Evolutionary conservation across 139 green algal species (phyloP).

Genomic region (Volvox africanus): DNA sequence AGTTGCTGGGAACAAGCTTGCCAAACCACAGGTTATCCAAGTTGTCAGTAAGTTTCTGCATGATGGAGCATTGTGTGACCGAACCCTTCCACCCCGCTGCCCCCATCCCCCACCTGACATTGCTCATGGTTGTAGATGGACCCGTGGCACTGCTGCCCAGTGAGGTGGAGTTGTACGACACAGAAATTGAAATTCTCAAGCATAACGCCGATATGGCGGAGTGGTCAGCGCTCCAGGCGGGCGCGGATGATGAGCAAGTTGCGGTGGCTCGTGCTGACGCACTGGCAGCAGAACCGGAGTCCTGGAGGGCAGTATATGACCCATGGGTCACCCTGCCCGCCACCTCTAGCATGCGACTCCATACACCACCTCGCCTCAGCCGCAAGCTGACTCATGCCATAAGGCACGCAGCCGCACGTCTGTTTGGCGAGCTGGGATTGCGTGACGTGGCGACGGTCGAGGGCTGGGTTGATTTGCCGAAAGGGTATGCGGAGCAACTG

Average conservation of each 20-base stretch:
- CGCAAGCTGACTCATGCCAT: slow-evolving; percentile 54
- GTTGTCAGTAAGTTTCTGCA: too few species aligned
- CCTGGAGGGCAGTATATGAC: neutral
- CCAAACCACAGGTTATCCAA: too few species aligned
- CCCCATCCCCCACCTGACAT: too few species aligned
- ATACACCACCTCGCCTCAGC: slow-evolving; percentile 66
- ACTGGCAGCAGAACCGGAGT: slow-evolving; percentile 15
- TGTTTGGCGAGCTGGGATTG: slow-evolving; percentile 74
- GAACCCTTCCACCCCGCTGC: too few species aligned
- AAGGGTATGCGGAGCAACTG: slow-evolving; percentile 3
- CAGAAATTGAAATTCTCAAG: slow-evolving; percentile 17
- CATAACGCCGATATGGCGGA: slow-evolving; percentile 50
- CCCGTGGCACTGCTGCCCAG: slow-evolving; percentile 74
- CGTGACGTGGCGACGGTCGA: slow-evolving; percentile 69
- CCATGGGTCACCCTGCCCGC: neutral
- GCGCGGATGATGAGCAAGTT: neutral
- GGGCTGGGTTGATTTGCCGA: slow-evolving; percentile 71
- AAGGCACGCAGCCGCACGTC: slow-evolving; percentile 62
- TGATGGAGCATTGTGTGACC: too few species aligned
- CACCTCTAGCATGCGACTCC: neutral
- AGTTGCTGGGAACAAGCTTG: too few species aligned
- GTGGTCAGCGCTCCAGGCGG: slow-evolving; percentile 37
- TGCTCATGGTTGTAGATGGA: slow-evolving; percentile 7
- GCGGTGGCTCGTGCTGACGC: neutral
- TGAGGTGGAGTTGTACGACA: slow-evolving; percentile 64